Percentiles rank a stretch among this genome's conserved stretches.
Evolutionary conservation across 2,329 filamentous ascomycete species (phyloP).

Genomic region (Cordyceps javanica): DNA sequence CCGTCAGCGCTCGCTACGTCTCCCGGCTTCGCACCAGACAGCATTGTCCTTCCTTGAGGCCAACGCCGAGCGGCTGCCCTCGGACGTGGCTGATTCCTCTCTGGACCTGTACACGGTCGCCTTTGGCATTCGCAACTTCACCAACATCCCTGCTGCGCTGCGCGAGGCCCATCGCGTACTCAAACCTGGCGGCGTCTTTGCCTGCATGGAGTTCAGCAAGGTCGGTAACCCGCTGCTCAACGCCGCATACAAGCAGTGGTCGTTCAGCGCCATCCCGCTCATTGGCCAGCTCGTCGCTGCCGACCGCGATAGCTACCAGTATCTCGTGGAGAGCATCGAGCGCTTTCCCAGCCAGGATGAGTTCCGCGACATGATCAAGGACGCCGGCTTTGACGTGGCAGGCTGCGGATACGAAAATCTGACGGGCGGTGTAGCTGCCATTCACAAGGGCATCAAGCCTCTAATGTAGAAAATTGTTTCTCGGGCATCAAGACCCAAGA

Average conservation of each 20-base stretch:
- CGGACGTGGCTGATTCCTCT: slow-evolving; percentile 57
- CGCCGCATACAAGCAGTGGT: slow-evolving; percentile 89
- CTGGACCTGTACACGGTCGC: slow-evolving; percentile 96
- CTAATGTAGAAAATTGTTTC: slow-evolving; percentile 23
- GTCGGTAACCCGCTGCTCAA: slow-evolving; percentile 72
- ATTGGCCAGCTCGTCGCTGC: slow-evolving; percentile 94
- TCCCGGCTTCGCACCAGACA: slow-evolving; percentile 49
- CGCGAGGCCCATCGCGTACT: slow-evolving; percentile 80
- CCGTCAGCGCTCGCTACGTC: slow-evolving; percentile 62
- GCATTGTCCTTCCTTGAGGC: slow-evolving; percentile 75
- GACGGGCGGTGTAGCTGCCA: slow-evolving; percentile 86
- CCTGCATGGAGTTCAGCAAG: slow-evolving; percentile 92
- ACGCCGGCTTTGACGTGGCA: slow-evolving; percentile 79
- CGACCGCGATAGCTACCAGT: slow-evolving; percentile 95
- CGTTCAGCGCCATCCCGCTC: slow-evolving; percentile 85
- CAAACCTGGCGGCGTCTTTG: slow-evolving; percentile 92
- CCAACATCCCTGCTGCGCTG: slow-evolving; percentile 78
- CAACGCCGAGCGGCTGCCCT: slow-evolving; percentile 72
- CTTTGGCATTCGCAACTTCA: slow-evolving; percentile 97
- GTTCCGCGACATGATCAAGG: slow-evolving; percentile 75
- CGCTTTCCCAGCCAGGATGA: slow-evolving; percentile 79
- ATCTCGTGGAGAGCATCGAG: slow-evolving; percentile 97
- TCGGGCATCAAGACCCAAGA: not conserved
- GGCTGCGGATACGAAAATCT: slow-evolving; percentile 83
- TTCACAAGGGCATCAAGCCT: slow-evolving; percentile 94